These are phyloP conservation scores for Psilocybe cyanescens DNA, from an alignment of 768 basidiomycete species.

Conservation along the genomic window DNA sequence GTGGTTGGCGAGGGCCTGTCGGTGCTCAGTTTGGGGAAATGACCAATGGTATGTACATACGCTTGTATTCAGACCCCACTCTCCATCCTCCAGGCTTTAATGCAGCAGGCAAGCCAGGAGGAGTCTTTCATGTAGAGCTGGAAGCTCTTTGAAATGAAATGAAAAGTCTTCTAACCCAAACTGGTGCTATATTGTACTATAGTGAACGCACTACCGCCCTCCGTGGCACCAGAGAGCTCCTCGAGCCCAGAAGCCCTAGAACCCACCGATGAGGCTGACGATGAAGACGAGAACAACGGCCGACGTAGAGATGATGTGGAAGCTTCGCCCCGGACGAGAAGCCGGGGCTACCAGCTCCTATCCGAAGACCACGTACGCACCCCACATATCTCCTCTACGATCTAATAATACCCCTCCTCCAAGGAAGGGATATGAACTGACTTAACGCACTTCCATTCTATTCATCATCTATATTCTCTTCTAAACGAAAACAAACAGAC, in stretches of 20 bases:
- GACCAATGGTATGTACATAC: slow-evolving; percentile 41
- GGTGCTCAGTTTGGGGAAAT: slow-evolving; percentile 68
- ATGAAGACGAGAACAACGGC: slow-evolving; percentile 10
- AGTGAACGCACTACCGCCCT: slow-evolving; percentile 32
- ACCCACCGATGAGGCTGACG: slow-evolving; percentile 13
- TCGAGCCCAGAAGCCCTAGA: neutral
- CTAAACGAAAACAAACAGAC: slow-evolving; percentile 8
- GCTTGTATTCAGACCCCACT: no score
- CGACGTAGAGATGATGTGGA: slow-evolving; percentile 46
- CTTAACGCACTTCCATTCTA: neutral
- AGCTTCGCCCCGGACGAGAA: slow-evolving; percentile 49
- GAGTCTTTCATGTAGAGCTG: no score
- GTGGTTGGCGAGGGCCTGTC: slow-evolving; percentile 58
- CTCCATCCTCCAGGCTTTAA: no score
- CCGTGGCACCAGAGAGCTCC: neutral
- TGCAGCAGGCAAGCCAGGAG: no score
- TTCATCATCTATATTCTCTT: neutral
- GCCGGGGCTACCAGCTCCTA: slow-evolving; percentile 62
- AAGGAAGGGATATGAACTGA: neutral
- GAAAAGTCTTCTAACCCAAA: no score
- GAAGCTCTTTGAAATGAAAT: no score
- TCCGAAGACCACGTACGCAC: slow-evolving; percentile 53
- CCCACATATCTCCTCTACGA: neutral
- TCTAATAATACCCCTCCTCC: slow-evolving; percentile 1
- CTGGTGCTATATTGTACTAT: neutral